Evolutionary conservation across 257 asterid genomes (phyloP).

Genomic region (Dorcoceras hygrometricum): DNA sequence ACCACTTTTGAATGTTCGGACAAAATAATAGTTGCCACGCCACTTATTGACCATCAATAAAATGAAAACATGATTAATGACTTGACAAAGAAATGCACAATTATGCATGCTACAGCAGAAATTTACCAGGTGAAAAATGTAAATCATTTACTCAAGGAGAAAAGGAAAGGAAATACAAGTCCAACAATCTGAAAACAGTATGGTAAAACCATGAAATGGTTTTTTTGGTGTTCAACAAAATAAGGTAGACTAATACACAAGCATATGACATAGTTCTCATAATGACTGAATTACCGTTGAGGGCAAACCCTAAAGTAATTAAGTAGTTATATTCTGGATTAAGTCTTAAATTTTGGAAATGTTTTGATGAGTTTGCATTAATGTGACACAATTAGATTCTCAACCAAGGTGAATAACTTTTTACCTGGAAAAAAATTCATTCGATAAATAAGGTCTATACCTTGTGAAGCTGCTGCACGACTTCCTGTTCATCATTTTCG

Average conservation of each 20-base stretch:
- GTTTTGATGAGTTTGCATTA: not conserved
- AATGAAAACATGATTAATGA: not conserved
- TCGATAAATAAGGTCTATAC: conserved; percentile 33
- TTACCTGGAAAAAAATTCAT: not conserved
- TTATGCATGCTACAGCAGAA: conserved; percentile 4
- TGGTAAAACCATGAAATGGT: not conserved
- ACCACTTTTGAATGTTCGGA: not conserved
- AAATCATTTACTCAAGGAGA: not conserved
- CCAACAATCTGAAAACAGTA: not conserved
- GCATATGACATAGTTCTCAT: not conserved
- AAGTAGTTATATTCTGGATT: not conserved
- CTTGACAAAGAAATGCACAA: not conserved
- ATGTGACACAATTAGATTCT: conserved; percentile 4
- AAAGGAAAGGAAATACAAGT: too few relatives aligned
- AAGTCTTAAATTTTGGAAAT: conserved; percentile 7
- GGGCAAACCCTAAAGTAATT: not conserved
- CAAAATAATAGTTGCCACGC: not conserved
- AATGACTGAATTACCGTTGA: not conserved
- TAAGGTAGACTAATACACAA: not conserved
- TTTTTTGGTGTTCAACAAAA: not conserved
- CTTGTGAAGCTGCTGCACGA: conserved; percentile 99
- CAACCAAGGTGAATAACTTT: not conserved
- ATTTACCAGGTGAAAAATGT: conserved; percentile 4
- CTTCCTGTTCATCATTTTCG: conserved; percentile 98
- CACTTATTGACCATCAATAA: conserved; percentile 10